Percentiles rank a stretch among this genome's conserved stretches.
These are phyloP conservation scores for Candida qinlingensis DNA, from an alignment of 805 yeast species.

Conservation along the genomic window DNA sequence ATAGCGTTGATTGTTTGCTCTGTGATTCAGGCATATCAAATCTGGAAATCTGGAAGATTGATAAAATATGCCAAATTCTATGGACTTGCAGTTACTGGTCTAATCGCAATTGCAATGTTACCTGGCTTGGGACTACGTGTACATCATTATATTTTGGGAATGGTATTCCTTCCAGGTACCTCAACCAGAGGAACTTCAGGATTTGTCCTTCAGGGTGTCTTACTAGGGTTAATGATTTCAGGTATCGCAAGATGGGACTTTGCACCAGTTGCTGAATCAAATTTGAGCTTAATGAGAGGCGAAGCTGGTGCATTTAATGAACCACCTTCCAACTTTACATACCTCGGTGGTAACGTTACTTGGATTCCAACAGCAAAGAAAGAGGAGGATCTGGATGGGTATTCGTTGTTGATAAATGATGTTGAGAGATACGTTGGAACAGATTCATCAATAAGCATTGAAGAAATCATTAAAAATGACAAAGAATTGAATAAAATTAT, in stretches of 20 bases:
- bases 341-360: slow-evolving; percentile 20
- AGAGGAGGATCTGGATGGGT: slow-evolving; percentile 37
- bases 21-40: slow-evolving; percentile 64
- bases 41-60: slow-evolving; percentile 78
- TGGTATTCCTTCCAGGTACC: slow-evolving; percentile 79
- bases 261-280: slow-evolving; percentile 83
- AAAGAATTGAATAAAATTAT: slow-evolving; percentile 26
- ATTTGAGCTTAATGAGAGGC: slow-evolving; percentile 57
- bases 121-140: slow-evolving; percentile 72
- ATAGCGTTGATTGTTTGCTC: slow-evolving; percentile 48
- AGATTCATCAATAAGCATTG: slow-evolving; percentile 39
- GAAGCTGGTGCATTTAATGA: slow-evolving; percentile 53
- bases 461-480: slow-evolving; percentile 28
- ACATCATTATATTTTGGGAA: slow-evolving; percentile 78
- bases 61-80: slow-evolving; percentile 54
- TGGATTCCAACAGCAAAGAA: slow-evolving; percentile 21
- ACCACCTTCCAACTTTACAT: slow-evolving; percentile 44
- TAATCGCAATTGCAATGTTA: slow-evolving; percentile 41
- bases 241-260: slow-evolving; percentile 94
- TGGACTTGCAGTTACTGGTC: slow-evolving; percentile 34
- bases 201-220: slow-evolving; percentile 73
- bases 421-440: slow-evolving; percentile 66
- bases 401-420: slow-evolving; percentile 71
- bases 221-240: slow-evolving; percentile 73
- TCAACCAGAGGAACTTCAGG: slow-evolving; percentile 68